These are phyloP conservation scores for Secale cereale DNA, from an alignment of 176 grass and related monocot species.

Conservation along the genomic window DNA sequence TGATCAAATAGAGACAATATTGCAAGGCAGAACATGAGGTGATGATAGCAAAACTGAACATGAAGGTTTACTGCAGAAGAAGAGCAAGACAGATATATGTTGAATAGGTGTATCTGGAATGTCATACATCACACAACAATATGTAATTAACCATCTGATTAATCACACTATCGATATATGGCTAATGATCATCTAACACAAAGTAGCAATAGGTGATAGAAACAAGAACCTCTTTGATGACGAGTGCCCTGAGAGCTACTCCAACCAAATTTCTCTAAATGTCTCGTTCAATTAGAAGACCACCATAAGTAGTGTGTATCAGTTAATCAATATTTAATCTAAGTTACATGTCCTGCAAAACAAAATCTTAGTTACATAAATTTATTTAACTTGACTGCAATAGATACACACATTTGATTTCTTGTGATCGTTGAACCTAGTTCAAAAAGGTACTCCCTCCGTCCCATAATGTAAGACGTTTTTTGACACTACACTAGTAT, in stretches of 20 bases:
- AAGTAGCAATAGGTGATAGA: background rate
- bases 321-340: background rate
- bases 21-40: too few relatives aligned
- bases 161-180: background rate
- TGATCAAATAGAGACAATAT: too few relatives aligned
- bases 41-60: too few relatives aligned
- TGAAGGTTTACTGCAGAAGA: too few relatives aligned
- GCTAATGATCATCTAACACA: background rate
- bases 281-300: background rate
- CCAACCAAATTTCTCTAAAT: constrained; percentile 84
- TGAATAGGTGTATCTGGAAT: too few relatives aligned
- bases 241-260: constrained; percentile 57
- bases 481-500: too few relatives aligned
- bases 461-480: too few relatives aligned
- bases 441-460: too few relatives aligned
- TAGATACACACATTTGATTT: background rate
- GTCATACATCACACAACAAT: too few relatives aligned
- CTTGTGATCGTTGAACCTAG: background rate
- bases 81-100: too few relatives aligned
- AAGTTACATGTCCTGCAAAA: background rate
- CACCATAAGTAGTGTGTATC: background rate
- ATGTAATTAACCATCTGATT: too few relatives aligned
- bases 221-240: constrained; percentile 74
- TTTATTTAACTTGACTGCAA: background rate
- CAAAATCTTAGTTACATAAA: too few relatives aligned